Base-by-base conservation (phyloP, 2,329 filamentous ascomycete species). In the Dactylellina parvicollis region DNA sequence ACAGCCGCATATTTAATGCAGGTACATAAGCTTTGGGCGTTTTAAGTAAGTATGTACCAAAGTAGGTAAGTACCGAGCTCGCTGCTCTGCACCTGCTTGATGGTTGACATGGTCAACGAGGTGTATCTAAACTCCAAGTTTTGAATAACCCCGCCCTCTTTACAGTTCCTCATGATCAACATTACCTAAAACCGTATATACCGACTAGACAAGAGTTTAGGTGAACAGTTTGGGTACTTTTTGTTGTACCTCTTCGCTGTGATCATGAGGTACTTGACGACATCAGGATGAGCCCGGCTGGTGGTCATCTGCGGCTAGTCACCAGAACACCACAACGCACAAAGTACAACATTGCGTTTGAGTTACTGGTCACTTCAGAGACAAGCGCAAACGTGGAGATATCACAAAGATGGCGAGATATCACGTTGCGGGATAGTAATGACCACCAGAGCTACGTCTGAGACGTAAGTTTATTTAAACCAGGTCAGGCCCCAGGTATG, bases 251-350 rank as follows among this genome's bases (percentile, higher is more conserved):
- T 4, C 16, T 18, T 20, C 16, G 50, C 32, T 24, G 32, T 42
- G 62, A 67, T 67, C 62, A 67, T 67, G 62, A 67, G 62, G 52
- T 42, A 42, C 36, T 30, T 28, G 30, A 4, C 30, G 42, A 42
- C 34, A 50, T 36, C 24, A 16, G 1, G 50, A 34, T n/a, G 22
- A 28, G 22, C 32, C 38, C 18, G 20, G 14, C 12, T 57, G 40
- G 34, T n/a, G 67, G 69, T 73, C 69, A 73, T 66, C 60, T 56
- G 69, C 40, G 20, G 46, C 18, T 32, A 52, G 69, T 73, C 69
- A 73, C 49, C 52, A 52, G 69, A 65, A 60, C 69, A 73, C 18
- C 22, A 61, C 69, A 73, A 73, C 69, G 22, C 69, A 73, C 66
- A 73, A 73, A 66, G 61, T 73, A 30, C 69, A 52, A 72, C 66